Evolutionary conservation across 2,329 filamentous ascomycete genomes (phyloP).

Genomic region (Capronia coronata): DNA sequence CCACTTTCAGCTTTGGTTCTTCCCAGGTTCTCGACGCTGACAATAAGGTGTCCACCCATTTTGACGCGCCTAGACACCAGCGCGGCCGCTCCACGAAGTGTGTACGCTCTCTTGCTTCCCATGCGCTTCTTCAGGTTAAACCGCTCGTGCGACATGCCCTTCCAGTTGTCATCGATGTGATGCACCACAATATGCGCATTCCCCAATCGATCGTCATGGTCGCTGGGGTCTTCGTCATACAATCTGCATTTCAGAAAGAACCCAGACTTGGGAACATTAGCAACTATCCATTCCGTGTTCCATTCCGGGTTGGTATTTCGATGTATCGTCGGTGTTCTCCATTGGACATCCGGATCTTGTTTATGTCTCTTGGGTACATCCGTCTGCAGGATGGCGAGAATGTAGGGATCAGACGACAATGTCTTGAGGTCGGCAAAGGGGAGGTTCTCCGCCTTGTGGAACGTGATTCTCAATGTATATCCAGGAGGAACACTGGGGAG

Average conservation of each 20-base stretch:
- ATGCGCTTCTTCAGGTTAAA: conserved; percentile 75
- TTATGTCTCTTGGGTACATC: conserved; percentile 70
- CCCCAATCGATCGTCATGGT: conserved; percentile 80
- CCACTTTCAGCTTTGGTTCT: conserved; percentile 59
- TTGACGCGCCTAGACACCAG: conserved; percentile 56
- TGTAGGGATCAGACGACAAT: conserved; percentile 75
- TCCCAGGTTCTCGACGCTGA: conserved; percentile 74
- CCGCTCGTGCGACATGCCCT: conserved; percentile 56
- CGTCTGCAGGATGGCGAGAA: conserved; percentile 68
- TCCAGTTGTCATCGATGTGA: conserved; percentile 58
- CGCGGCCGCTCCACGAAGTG: conserved; percentile 62
- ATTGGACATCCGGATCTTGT: conserved; percentile 68
- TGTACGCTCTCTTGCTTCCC: conserved; percentile 79
- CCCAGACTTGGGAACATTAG: conserved; percentile 72
- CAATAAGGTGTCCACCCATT: conserved; percentile 62
- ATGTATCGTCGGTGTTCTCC: conserved; percentile 70
- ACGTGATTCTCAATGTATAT: conserved; percentile 77
- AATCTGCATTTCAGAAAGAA: conserved; percentile 79
- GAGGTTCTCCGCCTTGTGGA: conserved; percentile 73
- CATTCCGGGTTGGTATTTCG: conserved; percentile 68
- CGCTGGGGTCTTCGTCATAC: conserved; percentile 82
- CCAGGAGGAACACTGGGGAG: conserved; percentile 67
- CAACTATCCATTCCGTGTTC: conserved; percentile 81
- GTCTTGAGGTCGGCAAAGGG: conserved; percentile 73
- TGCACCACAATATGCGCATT: conserved; percentile 68